Evolutionary conservation across 2,329 filamentous ascomycete species (phyloP), one percentile per base, ranked within the genome.

Genomic region (Thelonectria olida): DNA sequence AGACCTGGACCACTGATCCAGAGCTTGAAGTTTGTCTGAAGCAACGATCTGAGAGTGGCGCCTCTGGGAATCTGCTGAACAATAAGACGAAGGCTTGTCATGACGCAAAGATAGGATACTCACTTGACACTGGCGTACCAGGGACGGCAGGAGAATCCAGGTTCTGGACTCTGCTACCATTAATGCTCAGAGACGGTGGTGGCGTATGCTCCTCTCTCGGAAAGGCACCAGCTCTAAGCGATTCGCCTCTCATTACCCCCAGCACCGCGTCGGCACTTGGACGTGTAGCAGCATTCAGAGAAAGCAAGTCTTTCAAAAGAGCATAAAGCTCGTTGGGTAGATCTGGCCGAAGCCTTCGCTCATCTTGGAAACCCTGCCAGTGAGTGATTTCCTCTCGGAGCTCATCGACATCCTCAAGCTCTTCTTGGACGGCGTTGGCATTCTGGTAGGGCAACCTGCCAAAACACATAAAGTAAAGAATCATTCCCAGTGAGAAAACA

Each of bases 401-500:
- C 66, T 89, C 82, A 68, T 97, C 93, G 5, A 97, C 83, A 67
- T 98, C 93, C 74, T 99, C 96, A 56, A 93, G 89, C 73, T 98
- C 95, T 75, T 98, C 95, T 61, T 97, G 88, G 20, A 96, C 84
- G 4, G 90, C 85, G 73, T 98, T 95, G 53, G 94, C 92, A 68
- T 90, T 92, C 22, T 80, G 83, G 73, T 98, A 99, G 0, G 96
- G 96, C 10, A 99, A 84, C 47, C 90, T 86, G 2, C 91, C 92
- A 74, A 99, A 99, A 75, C 96, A 99, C 84, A 99, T 91, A 73
- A 99, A 99, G 76, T 98, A 97, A 4, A 99, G 84, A 57, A 98
- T 98, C 95, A 99, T 97, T 49, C 96, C 96, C 0, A 99, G 82
- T 1, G 94, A 97, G 77, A 99, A 99, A n/a, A 99, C 91, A 73